Conservation (phyloP, 2,329 filamentous ascomycete species). For the Penicillium sp. region DNA sequence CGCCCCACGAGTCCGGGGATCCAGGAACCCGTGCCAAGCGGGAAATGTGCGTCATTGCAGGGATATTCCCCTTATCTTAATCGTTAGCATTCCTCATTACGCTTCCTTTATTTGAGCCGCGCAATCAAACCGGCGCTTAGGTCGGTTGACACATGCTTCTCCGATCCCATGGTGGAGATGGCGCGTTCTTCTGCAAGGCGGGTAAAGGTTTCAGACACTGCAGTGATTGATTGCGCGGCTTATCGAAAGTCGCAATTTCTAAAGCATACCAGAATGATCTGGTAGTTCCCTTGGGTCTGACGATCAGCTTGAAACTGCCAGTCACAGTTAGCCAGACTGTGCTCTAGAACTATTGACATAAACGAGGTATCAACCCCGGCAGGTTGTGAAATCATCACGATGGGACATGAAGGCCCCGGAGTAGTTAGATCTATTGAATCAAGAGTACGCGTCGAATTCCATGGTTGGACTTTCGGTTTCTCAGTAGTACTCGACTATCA, state of each 20-base stretch:
- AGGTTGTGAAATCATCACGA: not conserved
- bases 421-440: not conserved
- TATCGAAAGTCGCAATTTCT: not conserved
- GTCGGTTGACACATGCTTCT: not conserved
- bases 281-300: not conserved
- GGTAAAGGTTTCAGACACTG: not conserved
- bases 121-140: constrained; percentile 13
- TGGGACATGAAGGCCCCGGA: not conserved
- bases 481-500: too few relatives aligned
- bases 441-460: not conserved
- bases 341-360: not conserved
- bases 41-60: constrained; percentile 5
- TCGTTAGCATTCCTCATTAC: constrained; percentile 20
- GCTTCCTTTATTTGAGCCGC: constrained; percentile 13
- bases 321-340: not conserved
- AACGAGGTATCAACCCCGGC: not conserved
- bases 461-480: too few relatives aligned
- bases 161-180: not conserved
- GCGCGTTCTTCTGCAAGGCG: not conserved
- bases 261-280: not conserved
- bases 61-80: constrained; percentile 9
- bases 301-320: not conserved
- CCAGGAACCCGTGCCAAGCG: not conserved
- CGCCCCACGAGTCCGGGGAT: not conserved
- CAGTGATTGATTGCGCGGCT: not conserved